Evolutionary conservation across 768 basidiomycete genomes (phyloP), one percentile per base, ranked within the genome.

Genomic region (Lyophyllum semitale): DNA sequence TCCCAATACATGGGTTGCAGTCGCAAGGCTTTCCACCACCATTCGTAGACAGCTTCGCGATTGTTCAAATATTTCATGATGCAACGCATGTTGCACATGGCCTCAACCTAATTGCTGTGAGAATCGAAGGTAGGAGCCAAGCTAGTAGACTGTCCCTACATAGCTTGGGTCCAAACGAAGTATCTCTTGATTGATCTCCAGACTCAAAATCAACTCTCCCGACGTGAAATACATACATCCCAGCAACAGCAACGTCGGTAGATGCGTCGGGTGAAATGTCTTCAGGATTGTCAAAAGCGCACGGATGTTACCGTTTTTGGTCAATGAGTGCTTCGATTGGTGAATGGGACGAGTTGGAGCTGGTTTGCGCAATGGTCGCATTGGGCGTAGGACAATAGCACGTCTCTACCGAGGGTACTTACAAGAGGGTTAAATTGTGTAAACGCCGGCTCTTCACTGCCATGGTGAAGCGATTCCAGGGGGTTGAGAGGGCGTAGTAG

Each of bases 1-100:
- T 51, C 51, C 51, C 51, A 51, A 30, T 51, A 51, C 41, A 32
- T 51, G 12, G 51, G 51, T 33, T 51, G 40, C 8, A 44, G 29
- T 18, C 42, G 40, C 20, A 51, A 32, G 30, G 51, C 51, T 29
- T 51, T 42, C 51, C 51, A 51, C 51, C 51, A 51, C 51, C 51
- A 51, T n/a, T 41, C 22, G 23, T 42, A 33, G n/a, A 41, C 51
- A 29, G 22, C 20, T 26, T 51, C 29, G 20, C 37, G 51, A 15
- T 51, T 38, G 9, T 44, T 32, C 8, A 51, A 11, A 22, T 8
- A 2, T 4, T 51, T 41, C 41, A 51, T 43, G 29, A 42, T 43
- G 15, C 51, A 51, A 18, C 51, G 41, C 20, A 51, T 51, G 41
- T 51, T 51, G 23, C 51, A 51, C 41, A 51, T 51, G 51, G 51